Evolutionary conservation across 2,329 filamentous ascomycete species (phyloP).

Genomic region (Trichocomaceae sp.): DNA sequence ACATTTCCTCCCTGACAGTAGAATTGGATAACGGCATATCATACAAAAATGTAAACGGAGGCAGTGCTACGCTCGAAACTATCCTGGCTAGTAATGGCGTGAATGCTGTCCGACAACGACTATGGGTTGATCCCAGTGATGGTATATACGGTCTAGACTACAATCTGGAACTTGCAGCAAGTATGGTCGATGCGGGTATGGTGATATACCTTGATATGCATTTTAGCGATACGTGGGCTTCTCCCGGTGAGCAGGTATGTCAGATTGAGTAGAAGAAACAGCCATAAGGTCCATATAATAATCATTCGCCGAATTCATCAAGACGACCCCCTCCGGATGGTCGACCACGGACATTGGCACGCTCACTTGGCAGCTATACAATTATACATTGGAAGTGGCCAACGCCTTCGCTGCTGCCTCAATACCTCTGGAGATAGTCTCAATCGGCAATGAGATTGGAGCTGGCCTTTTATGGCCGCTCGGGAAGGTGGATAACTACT

Average conservation of each 20-base stretch:
- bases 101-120: constrained; percentile 63
- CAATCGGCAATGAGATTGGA: constrained; percentile 68
- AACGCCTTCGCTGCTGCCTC: constrained; percentile 54
- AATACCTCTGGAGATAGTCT: constrained; percentile 56
- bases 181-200: constrained; percentile 58
- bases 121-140: constrained; percentile 63
- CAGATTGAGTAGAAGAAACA: background rate
- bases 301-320: background rate
- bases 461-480: constrained; percentile 61
- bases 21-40: constrained; percentile 56
- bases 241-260: constrained; percentile 54
- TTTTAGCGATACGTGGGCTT: constrained; percentile 65
- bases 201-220: constrained; percentile 59
- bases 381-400: constrained; percentile 59
- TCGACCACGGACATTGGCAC: constrained; percentile 50
- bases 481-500: constrained; percentile 49
- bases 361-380: constrained; percentile 58
- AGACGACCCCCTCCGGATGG: constrained; percentile 58
- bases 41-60: constrained; percentile 54
- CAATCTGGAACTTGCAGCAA: constrained; percentile 60
- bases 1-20: constrained; percentile 62
- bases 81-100: constrained; percentile 58
- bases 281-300: no score
- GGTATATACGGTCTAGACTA: constrained; percentile 64
- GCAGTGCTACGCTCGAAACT: constrained; percentile 51